A percentile compares a stretch with the other conserved stretches of the same genome.
Evolutionary conservation across 2,329 filamentous ascomycete genomes (phyloP).

Genomic region (Gliomastix tumulicola): DNA sequence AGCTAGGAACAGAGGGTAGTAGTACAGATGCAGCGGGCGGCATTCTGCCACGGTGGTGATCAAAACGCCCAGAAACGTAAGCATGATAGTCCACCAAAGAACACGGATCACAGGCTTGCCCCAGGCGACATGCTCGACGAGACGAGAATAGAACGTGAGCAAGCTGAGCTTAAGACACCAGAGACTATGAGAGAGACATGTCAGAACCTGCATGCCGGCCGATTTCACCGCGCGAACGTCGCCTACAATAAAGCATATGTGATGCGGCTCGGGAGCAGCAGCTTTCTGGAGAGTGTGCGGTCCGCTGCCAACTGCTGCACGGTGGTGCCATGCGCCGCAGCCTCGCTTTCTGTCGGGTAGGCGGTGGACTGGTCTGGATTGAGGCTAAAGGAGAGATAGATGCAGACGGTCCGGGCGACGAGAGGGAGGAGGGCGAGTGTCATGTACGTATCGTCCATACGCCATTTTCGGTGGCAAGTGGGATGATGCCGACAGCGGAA

Average conservation of each 20-base stretch:
- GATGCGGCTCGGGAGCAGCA: slow-evolving; percentile 17
- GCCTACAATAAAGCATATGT: slow-evolving; percentile 20
- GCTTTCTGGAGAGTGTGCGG: slow-evolving; percentile 15
- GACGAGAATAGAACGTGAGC: slow-evolving; percentile 20
- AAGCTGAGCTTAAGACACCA: slow-evolving; percentile 20
- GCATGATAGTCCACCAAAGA: slow-evolving; percentile 16
- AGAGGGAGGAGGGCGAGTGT: slow-evolving; percentile 20
- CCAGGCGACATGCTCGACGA: slow-evolving; percentile 13
- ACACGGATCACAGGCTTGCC: slow-evolving; percentile 11
- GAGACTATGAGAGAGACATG: slow-evolving; percentile 10
- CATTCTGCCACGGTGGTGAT: slow-evolving; percentile 17
- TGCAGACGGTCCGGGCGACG: slow-evolving; percentile 15
- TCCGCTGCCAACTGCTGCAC: slow-evolving; percentile 7
- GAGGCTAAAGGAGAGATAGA: slow-evolving; percentile 14
- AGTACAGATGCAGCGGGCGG: slow-evolving; percentile 10
- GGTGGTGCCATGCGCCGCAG: not conserved
- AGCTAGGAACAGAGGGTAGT: no score
- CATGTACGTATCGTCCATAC: slow-evolving; percentile 22
- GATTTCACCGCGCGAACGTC: not conserved
- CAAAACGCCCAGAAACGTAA: slow-evolving; percentile 16
- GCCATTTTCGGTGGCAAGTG: slow-evolving; percentile 20
- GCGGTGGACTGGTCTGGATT: slow-evolving; percentile 15
- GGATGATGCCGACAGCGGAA: slow-evolving; percentile 16
- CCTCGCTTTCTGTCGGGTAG: slow-evolving; percentile 8
- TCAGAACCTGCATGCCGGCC: not conserved